A percentile compares a stretch with the other conserved stretches of the same genome.
Evolutionary conservation across 352 stramenopile genomes (phyloP).

Genomic region (Globisporangium iwayamae): DNA sequence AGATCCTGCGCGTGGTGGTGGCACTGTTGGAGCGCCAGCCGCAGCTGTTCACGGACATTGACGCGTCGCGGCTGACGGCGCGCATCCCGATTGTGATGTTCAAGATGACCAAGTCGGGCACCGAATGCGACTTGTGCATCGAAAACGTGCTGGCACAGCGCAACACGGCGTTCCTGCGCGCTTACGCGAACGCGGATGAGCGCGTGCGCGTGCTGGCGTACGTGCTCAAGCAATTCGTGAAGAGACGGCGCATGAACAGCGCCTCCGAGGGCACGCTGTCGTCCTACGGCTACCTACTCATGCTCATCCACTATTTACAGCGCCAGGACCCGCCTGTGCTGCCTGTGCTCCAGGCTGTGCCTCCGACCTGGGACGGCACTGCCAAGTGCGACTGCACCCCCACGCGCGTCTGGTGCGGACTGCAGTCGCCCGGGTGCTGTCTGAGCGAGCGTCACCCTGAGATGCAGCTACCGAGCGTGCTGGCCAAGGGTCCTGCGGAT

Average conservation of each 20-base stretch:
- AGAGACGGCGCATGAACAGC: constrained; percentile 81
- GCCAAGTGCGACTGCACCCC: constrained; percentile 28
- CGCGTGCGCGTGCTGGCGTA: constrained; percentile 80
- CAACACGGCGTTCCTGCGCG: constrained; percentile 95
- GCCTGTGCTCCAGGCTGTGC: constrained; percentile 67
- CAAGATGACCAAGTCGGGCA: constrained; percentile 67
- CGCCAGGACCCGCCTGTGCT: constrained; percentile 62
- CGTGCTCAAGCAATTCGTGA: constrained; percentile 81
- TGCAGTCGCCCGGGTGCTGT: constrained; percentile 27
- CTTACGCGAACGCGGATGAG: constrained; percentile 86
- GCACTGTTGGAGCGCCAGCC: constrained; percentile 45
- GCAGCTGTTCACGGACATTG: constrained; percentile 64
- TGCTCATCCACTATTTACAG: constrained; percentile 85
- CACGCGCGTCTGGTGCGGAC: constrained; percentile 15
- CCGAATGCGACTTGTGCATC: constrained; percentile 85
- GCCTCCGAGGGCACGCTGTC: constrained; percentile 76
- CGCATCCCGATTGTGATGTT: constrained; percentile 99
- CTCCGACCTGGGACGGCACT: constrained; percentile 49
- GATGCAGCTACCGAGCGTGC: constrained; percentile 44
- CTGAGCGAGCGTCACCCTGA: constrained; percentile 35
- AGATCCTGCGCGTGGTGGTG: constrained; percentile 60
- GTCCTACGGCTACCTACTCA: constrained; percentile 82
- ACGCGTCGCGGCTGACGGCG: constrained; percentile 87
- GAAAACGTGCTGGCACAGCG: constrained; percentile 96
- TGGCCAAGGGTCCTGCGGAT: constrained; percentile 44